Evolutionary conservation across 371 early-diverging fungal genomes (phyloP), one percentile per base, ranked within the genome.

Genomic region (Mucor plumbeus): DNA sequence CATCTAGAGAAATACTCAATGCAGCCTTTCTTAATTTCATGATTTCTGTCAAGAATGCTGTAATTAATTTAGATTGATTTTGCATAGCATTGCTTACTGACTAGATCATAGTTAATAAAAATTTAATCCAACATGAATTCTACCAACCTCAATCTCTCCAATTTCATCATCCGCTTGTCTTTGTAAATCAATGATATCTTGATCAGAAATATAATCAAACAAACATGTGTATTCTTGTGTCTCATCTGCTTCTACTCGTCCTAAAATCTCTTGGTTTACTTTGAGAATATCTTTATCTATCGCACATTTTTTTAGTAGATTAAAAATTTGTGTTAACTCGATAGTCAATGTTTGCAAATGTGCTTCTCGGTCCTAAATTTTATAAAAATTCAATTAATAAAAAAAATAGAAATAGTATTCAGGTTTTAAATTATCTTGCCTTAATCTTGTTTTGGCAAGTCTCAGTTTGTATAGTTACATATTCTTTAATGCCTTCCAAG

Each of bases 181-280:
- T 69, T 81, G 81, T 36, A 84, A 36, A 21, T 84, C 80, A 21
- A 80, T 69, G 8, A 84, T 80, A 0, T 75, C 80, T 63, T 81
- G 78, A 53, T 84, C 82, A 33, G 81, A 78, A 33, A 84, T 84
- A 47, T 81, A 80, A 44, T 81, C 75, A 64, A 81, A 84, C 11
- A 84, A 54, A 5, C 78, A 77, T 4, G 47, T 63, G 1, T 58
- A 33, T 41, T 54, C 17, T 4, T 65, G 57, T 57, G 21, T n/a
- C 26, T 57, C n/a, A 11, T 53, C 53, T 53, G 53, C 53, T 26
- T 53, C 53, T 13, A 6, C 26, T 26, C 14, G 53, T 58, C 11
- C 43, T 3, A n/a, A 31, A 54, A 61, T 48, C 39, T 75, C 68
- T 5, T 61, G 26, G 48, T 77, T 83, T n/a, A 72, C 64, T n/a